These are phyloP conservation scores for Vigna unguiculata DNA, from an alignment of 306 rosid species.

Conservation along the genomic window DNA sequence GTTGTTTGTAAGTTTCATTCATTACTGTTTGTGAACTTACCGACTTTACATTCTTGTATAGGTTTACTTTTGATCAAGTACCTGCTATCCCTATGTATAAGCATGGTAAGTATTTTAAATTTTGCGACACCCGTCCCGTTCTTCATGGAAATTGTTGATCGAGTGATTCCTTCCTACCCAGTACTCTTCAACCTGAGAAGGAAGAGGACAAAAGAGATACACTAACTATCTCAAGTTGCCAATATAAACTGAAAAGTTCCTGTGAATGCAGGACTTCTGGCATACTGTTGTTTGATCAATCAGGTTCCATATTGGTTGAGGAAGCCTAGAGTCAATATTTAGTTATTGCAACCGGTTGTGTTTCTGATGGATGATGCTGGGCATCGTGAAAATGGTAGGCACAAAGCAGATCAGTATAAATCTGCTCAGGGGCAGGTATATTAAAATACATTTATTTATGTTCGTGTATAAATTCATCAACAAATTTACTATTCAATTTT, in stretches of 20 bases:
- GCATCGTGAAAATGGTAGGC: slow-evolving; percentile 93
- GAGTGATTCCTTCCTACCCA: slow-evolving; percentile 2
- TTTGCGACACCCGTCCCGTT: slow-evolving; percentile 9
- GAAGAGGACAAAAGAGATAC: neutral
- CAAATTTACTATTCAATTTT: slow-evolving; percentile 24
- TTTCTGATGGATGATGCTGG: slow-evolving; percentile 88
- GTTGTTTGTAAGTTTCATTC: slow-evolving; percentile 14
- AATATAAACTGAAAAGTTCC: slow-evolving; percentile 31
- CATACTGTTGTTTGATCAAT: slow-evolving; percentile 38
- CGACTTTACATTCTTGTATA: slow-evolving; percentile 28
- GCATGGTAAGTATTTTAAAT: slow-evolving; percentile 42
- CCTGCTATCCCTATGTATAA: slow-evolving; percentile 23
- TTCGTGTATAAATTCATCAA: neutral
- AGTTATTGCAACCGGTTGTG: slow-evolving; percentile 43
- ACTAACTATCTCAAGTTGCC: slow-evolving; percentile 2
- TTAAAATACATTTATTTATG: neutral
- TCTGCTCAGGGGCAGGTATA: slow-evolving; percentile 92
- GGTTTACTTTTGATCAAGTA: slow-evolving; percentile 38
- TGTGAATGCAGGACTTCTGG: slow-evolving; percentile 46
- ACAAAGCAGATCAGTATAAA: slow-evolving; percentile 88
- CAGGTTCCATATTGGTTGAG: slow-evolving; percentile 34
- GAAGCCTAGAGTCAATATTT: slow-evolving; percentile 41
- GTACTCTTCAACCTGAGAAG: neutral
- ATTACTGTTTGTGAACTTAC: slow-evolving; percentile 11
- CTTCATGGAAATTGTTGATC: slow-evolving; percentile 22